Evolutionary conservation across 495 filamentous ascomycete species (phyloP), one percentile per base, ranked within the genome.

Genomic region (Margaritispora aquatica): DNA sequence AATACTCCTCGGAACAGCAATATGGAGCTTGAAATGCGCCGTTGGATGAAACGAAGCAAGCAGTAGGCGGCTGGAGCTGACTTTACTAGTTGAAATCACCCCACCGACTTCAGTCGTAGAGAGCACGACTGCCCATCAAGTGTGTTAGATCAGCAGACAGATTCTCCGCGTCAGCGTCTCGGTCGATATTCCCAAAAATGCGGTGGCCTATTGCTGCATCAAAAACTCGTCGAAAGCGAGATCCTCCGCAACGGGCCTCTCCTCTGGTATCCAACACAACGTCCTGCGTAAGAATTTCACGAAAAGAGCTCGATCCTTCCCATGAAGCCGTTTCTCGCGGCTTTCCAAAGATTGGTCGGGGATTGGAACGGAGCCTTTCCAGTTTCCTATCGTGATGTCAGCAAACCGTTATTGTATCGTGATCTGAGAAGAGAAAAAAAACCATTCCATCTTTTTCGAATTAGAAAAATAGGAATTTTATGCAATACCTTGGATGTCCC

Each of bases 341-440:
- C 22, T 61, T 62, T 68, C 64, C 48, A 68, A 64, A 58, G 66
- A 67, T 60, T 70, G 65, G 36, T 73, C 62, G 54, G 69, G 69
- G 51, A 74, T 71, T 13, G 58, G 55, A 52, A 66, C 59, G 11
- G 61, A 64, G 31, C 59, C 61, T 60, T 63, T 70, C 70, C 71
- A 72, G 44, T 70, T 70, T 53, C 71, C 71, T 72, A 54, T 61
- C 48, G 31, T 57, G 31, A 52, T 53, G 57, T 64, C 36, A 64
- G 58, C 58, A 64, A 60, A 61, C 56, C 56, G 52, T 59, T 50
- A 26, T 27, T 38, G 26, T 57, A 58, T 57, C 36, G 44, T 62
- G 54, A 47, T 46, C 59, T 62, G 11, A 26, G 48, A 19, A 62
- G n/a, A n/a, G n/a, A 34, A 34, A 34, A 34, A 34, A 34, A 34